Base-by-base conservation (phyloP, 352 stramenopile genomes). In the Vaucheria bursata region DNA sequence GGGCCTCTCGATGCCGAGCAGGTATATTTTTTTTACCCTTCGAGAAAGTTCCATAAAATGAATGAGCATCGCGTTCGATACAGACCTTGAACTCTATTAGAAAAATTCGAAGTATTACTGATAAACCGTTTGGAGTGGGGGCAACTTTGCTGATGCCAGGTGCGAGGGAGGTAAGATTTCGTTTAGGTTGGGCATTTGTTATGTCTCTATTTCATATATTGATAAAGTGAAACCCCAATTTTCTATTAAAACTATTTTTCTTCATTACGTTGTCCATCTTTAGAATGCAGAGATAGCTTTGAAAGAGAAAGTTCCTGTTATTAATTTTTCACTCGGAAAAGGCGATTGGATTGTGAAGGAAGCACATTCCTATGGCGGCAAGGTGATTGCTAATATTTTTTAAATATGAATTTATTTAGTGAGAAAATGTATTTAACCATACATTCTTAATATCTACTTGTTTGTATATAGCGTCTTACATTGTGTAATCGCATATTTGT, bases 291-390 rank as follows among this genome's bases (percentile, higher is more conserved):
- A 85, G 50, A 86, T 90, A 25, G 86, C 87, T 6, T 74, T 91
- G 66, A 84, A 89, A 70, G 88, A 91, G 80, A 59, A 88, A 76
- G 87, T 90, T 6, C 86, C 87, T 12, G 77, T 90, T 6, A 85
- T 91, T 35, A 91, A 90, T 80, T 85, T 89, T 35, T 88, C 79
- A 74, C 69, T 91, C 2, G 88, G 88, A 0, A 90, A 89, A 64
- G 85, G 82, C 5, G 85, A 88, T 39, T 90, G 87, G 86, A 88
- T 91, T 52, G 84, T 85, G 7, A 38, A 90, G 71, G 77, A 66
- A 36, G 84, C 85, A 6, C 85, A 88, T 33, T 38, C 77, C 32
- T 90, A 90, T 74, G 85, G 86, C 36, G 86, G 87, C 32, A 90
- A 87, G 66, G 69, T 90, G 31, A 70, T 90, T 6, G 80, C 86